Evolutionary conservation across 495 filamentous ascomycete genomes (phyloP), one percentile per base, ranked within the genome.

Genomic region (Cercophora newfieldiana): DNA sequence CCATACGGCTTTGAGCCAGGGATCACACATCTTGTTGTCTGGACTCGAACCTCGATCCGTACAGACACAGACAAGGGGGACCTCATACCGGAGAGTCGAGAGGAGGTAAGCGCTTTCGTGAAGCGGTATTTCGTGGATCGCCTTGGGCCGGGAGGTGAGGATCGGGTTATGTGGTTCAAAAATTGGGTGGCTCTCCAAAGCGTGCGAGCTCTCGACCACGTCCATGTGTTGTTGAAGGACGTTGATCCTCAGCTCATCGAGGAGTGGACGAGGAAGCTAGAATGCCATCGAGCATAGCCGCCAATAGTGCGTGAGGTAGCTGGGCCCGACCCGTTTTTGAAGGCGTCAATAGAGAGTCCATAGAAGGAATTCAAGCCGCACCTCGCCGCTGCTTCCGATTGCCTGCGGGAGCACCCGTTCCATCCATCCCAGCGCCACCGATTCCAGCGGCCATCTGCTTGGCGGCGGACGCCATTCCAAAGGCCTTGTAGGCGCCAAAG

Each of bases 111-210:
- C 31, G 76, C 72, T 1, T 97, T 93, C 74, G 86, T 97, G 55
- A 77, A 83, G 68, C 74, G 78, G 58, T 87, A 80, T 19, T 97
- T 97, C 76, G 82, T 85, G 5, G 78, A 83, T 50, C 77, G 80
- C 14, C 74, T 94, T 61, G 86, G 79, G 0, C 71, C 78, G 3
- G 76, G 71, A 25, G 78, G 77, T 29, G 77, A 81, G 26, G 82
- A 86, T 6, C 85, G 84, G 65, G 91, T 97, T 66, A 65, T 93
- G 69, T 97, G 91, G 91, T 97, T 97, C 73, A 97, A 96, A 84
- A 97, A 97, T 72, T 96, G 91, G 90, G 87, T 87, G 57, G 86
- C 85, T n/a, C 75, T 96, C 73, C 93, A 97, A 80, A 96, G 92
- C 74, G 92, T 97, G 56, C 80, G 90, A 59, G 85, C 87, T 7